Percentiles rank a stretch among this genome's conserved stretches.
These are phyloP conservation scores for sorghum (Sorghum bicolor) DNA, from an alignment of 176 grass and related monocot species.

Conservation along the genomic window Sorghum_bicolor_NCBIv3 NC_012878.2:51838001-51838500, in stretches of 20 bases:
- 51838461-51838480: neutral
- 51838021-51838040: neutral
- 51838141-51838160: neutral
- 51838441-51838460: neutral
- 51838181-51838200: neutral
- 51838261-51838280: neutral
- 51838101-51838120: neutral
- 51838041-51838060: neutral
- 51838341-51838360: constrained; percentile 2
- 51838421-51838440: neutral
- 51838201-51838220: neutral
- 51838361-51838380: neutral
- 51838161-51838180: neutral
- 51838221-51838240: neutral
- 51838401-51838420: neutral
- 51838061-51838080: neutral
- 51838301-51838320: neutral
- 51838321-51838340: neutral
- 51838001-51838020: neutral
- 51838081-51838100: neutral
- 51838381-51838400: neutral
- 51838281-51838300: neutral
- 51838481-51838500: neutral
- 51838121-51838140: neutral
- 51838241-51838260: neutral